Conservation (phyloP, 1,284 basidiomycete species). For the Ceratobasidium sp. region DNA sequence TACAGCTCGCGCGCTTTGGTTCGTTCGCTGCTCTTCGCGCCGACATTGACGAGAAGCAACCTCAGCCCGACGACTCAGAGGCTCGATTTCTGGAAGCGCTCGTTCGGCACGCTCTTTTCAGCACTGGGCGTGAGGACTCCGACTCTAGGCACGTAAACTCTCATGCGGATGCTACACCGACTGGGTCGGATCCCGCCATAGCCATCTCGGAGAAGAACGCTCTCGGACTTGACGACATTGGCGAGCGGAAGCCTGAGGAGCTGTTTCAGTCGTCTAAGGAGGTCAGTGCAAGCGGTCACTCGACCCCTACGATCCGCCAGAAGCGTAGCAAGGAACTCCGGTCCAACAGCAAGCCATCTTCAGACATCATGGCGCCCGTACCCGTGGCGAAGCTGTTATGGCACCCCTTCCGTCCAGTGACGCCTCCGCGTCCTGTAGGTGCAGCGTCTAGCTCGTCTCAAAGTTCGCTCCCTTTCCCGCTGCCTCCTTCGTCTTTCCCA, state of each 20-base stretch:
- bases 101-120: slow-evolving; percentile 35
- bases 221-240: no score
- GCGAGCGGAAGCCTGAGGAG: not conserved
- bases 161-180: not conserved
- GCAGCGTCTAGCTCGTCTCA: not conserved
- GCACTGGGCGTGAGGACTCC: slow-evolving; percentile 11
- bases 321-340: slow-evolving; percentile 16
- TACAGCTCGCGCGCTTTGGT: slow-evolving; percentile 33
- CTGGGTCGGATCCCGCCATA: not conserved
- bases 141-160: not conserved
- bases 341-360: not conserved
- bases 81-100: slow-evolving; percentile 32
- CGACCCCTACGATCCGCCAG: slow-evolving; percentile 33
- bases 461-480: not conserved
- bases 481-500: slow-evolving; percentile 25
- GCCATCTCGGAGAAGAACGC: no score
- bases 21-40: slow-evolving; percentile 22
- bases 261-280: not conserved
- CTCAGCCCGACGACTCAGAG: slow-evolving; percentile 18
- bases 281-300: not conserved
- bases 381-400: not conserved
- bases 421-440: slow-evolving; percentile 7
- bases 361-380: not conserved
- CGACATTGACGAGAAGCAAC: slow-evolving; percentile 20
- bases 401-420: slow-evolving; percentile 29